These are phyloP conservation scores for Talaromyces ruber DNA, from an alignment of 495 filamentous ascomycete genomes.

Conservation along the genomic window DNA sequence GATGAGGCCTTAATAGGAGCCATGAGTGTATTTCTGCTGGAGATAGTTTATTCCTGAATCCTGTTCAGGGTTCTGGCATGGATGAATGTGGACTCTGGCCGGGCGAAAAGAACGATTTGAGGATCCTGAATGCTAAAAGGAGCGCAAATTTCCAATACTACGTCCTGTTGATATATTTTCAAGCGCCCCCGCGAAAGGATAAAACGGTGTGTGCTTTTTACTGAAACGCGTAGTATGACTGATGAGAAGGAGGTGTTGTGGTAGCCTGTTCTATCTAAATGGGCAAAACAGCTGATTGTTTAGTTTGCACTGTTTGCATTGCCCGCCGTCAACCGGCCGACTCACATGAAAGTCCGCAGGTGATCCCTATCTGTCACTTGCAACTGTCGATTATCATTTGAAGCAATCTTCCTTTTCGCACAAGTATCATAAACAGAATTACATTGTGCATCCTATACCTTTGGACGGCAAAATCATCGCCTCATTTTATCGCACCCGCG, in stretches of 20 bases:
- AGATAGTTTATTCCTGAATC: not conserved
- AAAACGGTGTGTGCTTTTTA: too few relatives aligned
- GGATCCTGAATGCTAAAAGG: too few relatives aligned
- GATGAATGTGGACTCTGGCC: too few relatives aligned
- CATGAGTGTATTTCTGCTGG: not conserved
- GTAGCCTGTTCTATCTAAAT: not conserved
- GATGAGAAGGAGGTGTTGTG: too few relatives aligned
- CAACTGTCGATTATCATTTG: not conserved
- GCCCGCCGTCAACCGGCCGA: not conserved
- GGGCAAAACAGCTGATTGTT: not conserved
- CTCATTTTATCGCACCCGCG: slow-evolving; percentile 8
- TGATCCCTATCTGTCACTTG: not conserved
- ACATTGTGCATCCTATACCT: not conserved
- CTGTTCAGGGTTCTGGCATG: too few relatives aligned
- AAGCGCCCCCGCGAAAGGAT: too few relatives aligned
- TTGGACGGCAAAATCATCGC: not conserved
- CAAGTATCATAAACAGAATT: not conserved
- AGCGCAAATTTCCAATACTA: too few relatives aligned
- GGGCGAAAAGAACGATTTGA: too few relatives aligned
- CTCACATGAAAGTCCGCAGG: not conserved
- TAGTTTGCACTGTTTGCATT: slow-evolving; percentile 7
- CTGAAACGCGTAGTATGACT: too few relatives aligned
- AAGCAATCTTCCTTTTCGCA: not conserved
- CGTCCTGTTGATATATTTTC: too few relatives aligned
- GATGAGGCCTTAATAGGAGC: not conserved